Base-by-base conservation (phyloP, 192 early-diverging fungal genomes). In the Phlyctochytrium bullatum region DNA sequence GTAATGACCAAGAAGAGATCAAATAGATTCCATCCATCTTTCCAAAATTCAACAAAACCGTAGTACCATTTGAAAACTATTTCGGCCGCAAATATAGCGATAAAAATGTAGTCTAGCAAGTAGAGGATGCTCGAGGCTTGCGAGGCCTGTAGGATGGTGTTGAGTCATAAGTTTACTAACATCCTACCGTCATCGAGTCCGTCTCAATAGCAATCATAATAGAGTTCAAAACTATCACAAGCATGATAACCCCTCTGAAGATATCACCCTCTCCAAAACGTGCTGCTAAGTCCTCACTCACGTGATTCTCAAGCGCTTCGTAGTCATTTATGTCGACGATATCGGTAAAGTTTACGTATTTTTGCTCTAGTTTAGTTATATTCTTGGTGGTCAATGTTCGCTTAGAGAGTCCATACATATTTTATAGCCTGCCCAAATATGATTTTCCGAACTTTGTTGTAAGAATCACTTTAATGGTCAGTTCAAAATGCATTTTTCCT, bases 51-150 rank as follows among this genome's bases (percentile, higher is more conserved):
- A 16, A 51, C 40, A 28, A 76, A 77, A 17, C 72, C 76, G 31
- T 73, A 72, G 64, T 70, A 77, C 72, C 73, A 75, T 52, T 77
- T 73, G 64, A 74, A 75, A 1, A 76, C 63, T 17, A 80, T 77
- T 34, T 76, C 67, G 36, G 77, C 59, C 6, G 73, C 64, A 40
- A 70, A 75, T 3, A 79, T 64, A 0, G 67, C 54, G 33, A 66
- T 51, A 54, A 76, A 77, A 12, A 64, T 60, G n/a, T 66, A 52
- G 52, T 76, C 75, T 32, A 76, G 34, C 23, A 66, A 20, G 30
- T 61, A 50, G 30, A 76, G 73, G 17, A 76, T 24, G 64, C 66
- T 40, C 17, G 64, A 34, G 52, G 67, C 65, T 72, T 68, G 58
- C 28, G 59, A 33, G 31, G 51, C 50, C 74, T 73, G 25, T 32